Percentiles rank a stretch among this genome's conserved stretches.
Evolutionary conservation across 148 eudicot species (phyloP).

Genomic region (Fagopyrum esculentum): DNA sequence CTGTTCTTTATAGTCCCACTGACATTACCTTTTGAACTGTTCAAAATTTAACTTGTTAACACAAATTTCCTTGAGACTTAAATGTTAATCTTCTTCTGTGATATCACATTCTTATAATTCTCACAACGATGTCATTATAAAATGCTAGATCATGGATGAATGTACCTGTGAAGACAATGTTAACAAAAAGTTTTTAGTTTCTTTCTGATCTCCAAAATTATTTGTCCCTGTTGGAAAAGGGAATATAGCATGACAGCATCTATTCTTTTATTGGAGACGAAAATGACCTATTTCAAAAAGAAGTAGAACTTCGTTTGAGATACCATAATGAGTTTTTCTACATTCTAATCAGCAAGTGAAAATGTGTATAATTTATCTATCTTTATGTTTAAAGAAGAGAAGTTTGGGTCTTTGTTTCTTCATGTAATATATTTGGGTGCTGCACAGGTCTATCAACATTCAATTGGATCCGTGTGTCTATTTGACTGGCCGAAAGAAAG

Average conservation of each 20-base stretch:
- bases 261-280: neutral
- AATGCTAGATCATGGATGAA: neutral
- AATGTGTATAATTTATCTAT: neutral
- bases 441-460: slow-evolving; percentile 80
- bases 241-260: neutral
- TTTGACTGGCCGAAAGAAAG: slow-evolving; percentile 95
- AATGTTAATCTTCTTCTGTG: neutral
- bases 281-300: neutral
- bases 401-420: neutral
- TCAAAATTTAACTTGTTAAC: neutral
- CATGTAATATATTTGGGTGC: slow-evolving; percentile 10
- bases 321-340: neutral
- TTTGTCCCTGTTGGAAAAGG: neutral
- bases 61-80: neutral
- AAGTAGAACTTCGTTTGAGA: neutral
- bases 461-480: slow-evolving; percentile 73
- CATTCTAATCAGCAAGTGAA: neutral
- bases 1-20: neutral
- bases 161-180: neutral
- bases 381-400: neutral
- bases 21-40: neutral
- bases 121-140: neutral
- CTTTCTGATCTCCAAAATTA: neutral
- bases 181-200: neutral
- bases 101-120: neutral